Percentiles rank a stretch among this genome's conserved stretches.
Evolutionary conservation across 164 flowering plant species (phyloP).

Genomic region (Hamamelis virginiana): DNA sequence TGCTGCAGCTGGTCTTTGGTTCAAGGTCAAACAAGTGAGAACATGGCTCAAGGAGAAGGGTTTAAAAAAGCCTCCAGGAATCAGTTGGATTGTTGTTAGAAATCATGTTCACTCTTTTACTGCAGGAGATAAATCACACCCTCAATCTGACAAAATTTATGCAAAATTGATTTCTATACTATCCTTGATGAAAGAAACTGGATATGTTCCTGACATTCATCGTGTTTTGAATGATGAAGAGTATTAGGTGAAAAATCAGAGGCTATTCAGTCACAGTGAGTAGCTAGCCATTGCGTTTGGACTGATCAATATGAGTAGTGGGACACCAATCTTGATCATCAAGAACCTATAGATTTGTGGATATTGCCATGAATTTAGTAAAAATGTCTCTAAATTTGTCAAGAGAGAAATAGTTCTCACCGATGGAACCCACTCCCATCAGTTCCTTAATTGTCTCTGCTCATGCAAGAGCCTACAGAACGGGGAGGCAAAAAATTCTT

Average conservation of each 20-base stretch:
- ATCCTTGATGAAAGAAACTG: constrained; percentile 20
- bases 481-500: no score
- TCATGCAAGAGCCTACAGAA: constrained; percentile 18
- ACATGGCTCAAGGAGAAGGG: constrained; percentile 30
- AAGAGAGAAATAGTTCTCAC: constrained; percentile 18
- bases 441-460: constrained; percentile 12
- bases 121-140: constrained; percentile 41
- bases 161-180: constrained; percentile 24
- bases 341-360: constrained; percentile 23
- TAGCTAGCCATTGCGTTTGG: constrained; percentile 18
- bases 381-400: constrained; percentile 10
- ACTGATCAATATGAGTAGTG: constrained; percentile 4
- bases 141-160: constrained; percentile 25
- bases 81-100: constrained; percentile 48
- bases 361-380: constrained; percentile 17
- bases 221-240: constrained; percentile 31
- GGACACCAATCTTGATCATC: constrained; percentile 11
- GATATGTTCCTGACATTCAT: constrained; percentile 31
- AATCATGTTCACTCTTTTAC: constrained; percentile 35
- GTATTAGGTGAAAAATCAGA: constrained; percentile 11
- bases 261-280: constrained; percentile 15
- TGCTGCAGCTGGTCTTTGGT: constrained; percentile 56
- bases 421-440: constrained; percentile 19
- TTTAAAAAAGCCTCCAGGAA: constrained; percentile 50
- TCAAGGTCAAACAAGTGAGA: constrained; percentile 44